These are phyloP conservation scores for Chaetomiaceae sp. DNA, from an alignment of 2,329 filamentous ascomycete genomes.

Conservation along the genomic window DNA sequence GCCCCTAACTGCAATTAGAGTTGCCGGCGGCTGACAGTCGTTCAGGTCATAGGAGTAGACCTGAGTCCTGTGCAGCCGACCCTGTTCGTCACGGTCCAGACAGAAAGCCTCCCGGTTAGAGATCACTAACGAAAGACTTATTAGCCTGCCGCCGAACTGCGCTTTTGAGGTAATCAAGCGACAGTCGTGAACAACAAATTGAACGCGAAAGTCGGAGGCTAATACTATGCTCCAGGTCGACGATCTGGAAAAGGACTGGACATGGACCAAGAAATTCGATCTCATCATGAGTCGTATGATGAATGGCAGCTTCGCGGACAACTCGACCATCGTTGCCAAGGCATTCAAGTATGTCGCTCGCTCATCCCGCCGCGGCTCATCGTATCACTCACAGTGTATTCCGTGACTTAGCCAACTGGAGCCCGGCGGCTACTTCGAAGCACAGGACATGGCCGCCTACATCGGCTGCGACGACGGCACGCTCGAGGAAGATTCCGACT, in stretches of 20 bases:
- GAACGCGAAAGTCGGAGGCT: not conserved
- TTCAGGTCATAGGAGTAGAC: slow-evolving; percentile 20
- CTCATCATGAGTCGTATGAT: slow-evolving; percentile 21
- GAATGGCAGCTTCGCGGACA: slow-evolving; percentile 19
- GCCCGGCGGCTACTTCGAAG: slow-evolving; percentile 23
- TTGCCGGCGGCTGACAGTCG: too few species aligned
- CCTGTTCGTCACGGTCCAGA: not conserved
- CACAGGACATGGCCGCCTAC: slow-evolving; percentile 17
- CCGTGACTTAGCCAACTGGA: slow-evolving; percentile 13
- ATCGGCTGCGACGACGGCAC: slow-evolving; percentile 22
- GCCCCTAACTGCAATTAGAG: too few species aligned
- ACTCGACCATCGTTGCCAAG: slow-evolving; percentile 12
- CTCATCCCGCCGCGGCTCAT: too few species aligned
- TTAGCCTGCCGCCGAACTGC: slow-evolving; percentile 23
- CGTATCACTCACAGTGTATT: not conserved
- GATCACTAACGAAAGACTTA: not conserved
- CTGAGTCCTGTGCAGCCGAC: slow-evolving; percentile 18
- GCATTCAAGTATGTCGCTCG: slow-evolving; percentile 15
- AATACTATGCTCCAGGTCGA: slow-evolving; percentile 14
- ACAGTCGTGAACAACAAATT: too few species aligned
- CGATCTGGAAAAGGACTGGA: slow-evolving; percentile 24
- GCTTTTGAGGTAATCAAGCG: slow-evolving; percentile 17
- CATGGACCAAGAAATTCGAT: slow-evolving; percentile 20
- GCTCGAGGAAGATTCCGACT: slow-evolving; percentile 12
- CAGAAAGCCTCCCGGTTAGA: not conserved